Evolutionary conservation across 495 filamentous ascomycete species (phyloP), one percentile per base, ranked within the genome.

Genomic region (Amniculicola lignicola): DNA sequence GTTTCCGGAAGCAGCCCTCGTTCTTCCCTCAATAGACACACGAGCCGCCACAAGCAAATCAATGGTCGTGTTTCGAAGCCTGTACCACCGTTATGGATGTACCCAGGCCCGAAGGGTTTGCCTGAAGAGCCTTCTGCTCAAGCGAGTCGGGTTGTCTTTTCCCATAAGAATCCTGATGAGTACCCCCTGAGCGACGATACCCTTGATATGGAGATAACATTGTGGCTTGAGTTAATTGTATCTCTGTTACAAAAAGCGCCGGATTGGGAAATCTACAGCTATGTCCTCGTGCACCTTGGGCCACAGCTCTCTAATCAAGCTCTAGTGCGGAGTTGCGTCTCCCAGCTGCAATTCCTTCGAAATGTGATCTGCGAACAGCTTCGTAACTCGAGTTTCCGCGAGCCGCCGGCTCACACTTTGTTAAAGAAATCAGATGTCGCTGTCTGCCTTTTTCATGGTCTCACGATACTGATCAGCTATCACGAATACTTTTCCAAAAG

Each of bases 241-340:
- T 78, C 77, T 2, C 71, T 95, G 16, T 72, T 99, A 25, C 83
- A 88, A 59, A 75, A 86, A 35, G 87, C 85, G 40, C 81, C 81
- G 24, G 87, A 96, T 45, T 99, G 94, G 94, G 90, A 97, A 69
- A 73, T 95, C 1, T 95, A 95, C 75, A 91, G 87, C 71, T 96
- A 89, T 67, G 79, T 93, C 24, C 76, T 97, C 11, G 85, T 87
- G 11, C 88, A 96, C 67, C 72, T 96, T n/a, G 84, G 87, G 11
- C 84, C 86, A 21, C 92, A 96, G 64, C 77, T 99, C 28, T 84
- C 84, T 63, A 97, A 97, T 65, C 87, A 89, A 58, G 82, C 87
- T n/a, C 74, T 96, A 5, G 96, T 96, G 69, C 74, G 69, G 44
- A 82, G 78, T 40, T 80, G 86, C 7, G 79, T 84, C 11, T 76